Conservation (phyloP, 306 rosid genomes). For the Abrus precatorius region DNA sequence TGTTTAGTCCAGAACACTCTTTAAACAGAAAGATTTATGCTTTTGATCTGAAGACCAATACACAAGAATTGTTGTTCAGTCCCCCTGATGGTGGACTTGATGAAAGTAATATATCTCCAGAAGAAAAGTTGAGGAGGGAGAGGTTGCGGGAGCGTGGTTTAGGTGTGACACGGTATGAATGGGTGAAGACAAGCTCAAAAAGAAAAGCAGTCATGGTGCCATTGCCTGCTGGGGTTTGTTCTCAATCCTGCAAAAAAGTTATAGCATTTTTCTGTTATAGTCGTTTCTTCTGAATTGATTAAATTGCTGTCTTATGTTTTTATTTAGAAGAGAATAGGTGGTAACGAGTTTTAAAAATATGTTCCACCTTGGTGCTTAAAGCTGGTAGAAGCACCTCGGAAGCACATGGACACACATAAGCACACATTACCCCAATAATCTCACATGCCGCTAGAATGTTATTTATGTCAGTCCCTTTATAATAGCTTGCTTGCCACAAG, state of each 20-base stretch:
- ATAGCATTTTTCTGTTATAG: not conserved
- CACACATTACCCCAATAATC: slow-evolving; percentile 20
- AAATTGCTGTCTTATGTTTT: slow-evolving; percentile 17
- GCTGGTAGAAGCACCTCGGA: slow-evolving; percentile 30
- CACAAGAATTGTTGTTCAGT: slow-evolving; percentile 75
- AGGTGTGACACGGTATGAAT: slow-evolving; percentile 94
- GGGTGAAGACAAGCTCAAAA: slow-evolving; percentile 80
- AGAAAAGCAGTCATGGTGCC: slow-evolving; percentile 86
- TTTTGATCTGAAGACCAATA: slow-evolving; percentile 65
- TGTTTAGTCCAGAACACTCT: slow-evolving; percentile 83
- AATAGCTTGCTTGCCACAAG: slow-evolving; percentile 18
- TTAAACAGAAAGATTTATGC: slow-evolving; percentile 79
- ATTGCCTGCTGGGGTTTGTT: slow-evolving; percentile 95
- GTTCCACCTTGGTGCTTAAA: slow-evolving; percentile 16
- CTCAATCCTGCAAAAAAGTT: slow-evolving; percentile 20
- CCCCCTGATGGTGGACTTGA: slow-evolving; percentile 96
- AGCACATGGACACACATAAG: not conserved
- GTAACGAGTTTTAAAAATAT: slow-evolving; percentile 12
- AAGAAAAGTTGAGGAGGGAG: slow-evolving; percentile 96
- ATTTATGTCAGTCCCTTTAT: slow-evolving; percentile 15
- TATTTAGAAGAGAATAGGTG: slow-evolving; percentile 13
- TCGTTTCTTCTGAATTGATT: slow-evolving; percentile 34
- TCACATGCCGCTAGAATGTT: slow-evolving; percentile 28
- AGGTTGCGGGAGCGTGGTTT: slow-evolving; percentile 94
- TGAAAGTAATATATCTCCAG: slow-evolving; percentile 85